Conservation (phyloP, 495 filamentous ascomycete species). For the Penicillium silybi region DNA sequence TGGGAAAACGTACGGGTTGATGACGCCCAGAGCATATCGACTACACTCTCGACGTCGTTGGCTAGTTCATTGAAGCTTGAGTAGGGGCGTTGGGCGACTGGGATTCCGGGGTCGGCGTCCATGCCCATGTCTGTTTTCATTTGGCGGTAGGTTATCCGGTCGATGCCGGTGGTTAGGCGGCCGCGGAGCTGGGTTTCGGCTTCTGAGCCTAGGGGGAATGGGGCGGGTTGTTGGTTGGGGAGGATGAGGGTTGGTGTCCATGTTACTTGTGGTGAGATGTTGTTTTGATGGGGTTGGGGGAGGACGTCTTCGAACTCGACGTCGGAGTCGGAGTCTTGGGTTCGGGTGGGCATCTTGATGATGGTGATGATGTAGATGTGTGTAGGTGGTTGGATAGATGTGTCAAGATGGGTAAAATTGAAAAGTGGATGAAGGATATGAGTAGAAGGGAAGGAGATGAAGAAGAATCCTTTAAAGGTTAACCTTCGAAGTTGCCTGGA, state of each 20-base stretch:
- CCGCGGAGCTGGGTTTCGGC: slow-evolving; percentile 60
- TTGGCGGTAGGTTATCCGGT: slow-evolving; percentile 20
- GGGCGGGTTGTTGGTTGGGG: slow-evolving; percentile 42
- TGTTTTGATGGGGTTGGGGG: neutral
- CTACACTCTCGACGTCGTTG: slow-evolving; percentile 62
- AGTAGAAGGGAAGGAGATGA: neutral
- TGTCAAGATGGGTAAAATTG: neutral
- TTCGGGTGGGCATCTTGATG: slow-evolving; percentile 4
- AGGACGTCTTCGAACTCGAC: slow-evolving; percentile 26
- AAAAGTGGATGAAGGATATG: neutral
- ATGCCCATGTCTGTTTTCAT: slow-evolving; percentile 64
- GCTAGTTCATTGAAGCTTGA: slow-evolving; percentile 63
- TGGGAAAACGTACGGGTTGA: slow-evolving; percentile 64
- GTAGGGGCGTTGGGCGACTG: slow-evolving; percentile 54
- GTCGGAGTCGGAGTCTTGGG: slow-evolving; percentile 13
- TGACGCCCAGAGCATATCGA: slow-evolving; percentile 78
- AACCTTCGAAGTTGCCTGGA: neutral
- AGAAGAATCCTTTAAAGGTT: neutral
- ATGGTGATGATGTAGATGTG: neutral
- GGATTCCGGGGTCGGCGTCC: slow-evolving; percentile 38
- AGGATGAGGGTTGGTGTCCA: slow-evolving; percentile 17
- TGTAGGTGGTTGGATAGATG: neutral
- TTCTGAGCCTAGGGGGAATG: slow-evolving; percentile 63
- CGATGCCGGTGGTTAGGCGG: slow-evolving; percentile 14
- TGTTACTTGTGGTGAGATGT: neutral